Evolutionary conservation across 495 filamentous ascomycete genomes (phyloP), one percentile per base, ranked within the genome.

Genomic region (Neurospora pannonica): DNA sequence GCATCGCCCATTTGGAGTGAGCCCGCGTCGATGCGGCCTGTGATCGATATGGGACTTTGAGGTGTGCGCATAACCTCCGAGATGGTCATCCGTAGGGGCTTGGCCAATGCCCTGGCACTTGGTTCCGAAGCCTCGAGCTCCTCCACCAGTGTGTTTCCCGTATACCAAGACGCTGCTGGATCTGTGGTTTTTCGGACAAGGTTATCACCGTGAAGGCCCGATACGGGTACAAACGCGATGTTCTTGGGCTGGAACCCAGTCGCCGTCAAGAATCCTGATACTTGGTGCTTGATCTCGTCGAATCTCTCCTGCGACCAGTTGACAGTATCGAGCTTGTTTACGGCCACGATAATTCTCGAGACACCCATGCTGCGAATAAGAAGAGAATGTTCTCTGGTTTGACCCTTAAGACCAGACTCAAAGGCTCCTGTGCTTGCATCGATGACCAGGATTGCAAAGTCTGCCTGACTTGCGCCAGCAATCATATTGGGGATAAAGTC

Each of bases 401-500:
- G 96, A 2, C 96, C 96, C 77, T 91, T 95, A 43, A 99, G 86
- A 0, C 96, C 96, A 1, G 94, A 92, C 80, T 99, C 96, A 75
- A 98, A 98, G 34, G 93, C 94, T 31, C 95, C 94, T 0, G 88
- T 91, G 71, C 90, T 89, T 31, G 96, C 91, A 81, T 99, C 96
- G 71, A 99, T 92, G 40, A 99, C 96, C 6, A 99, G 86, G 10
- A 99, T 92, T 0, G 95, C 97, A 80, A 98, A 97, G 81, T 99
- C 97, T 3, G 96, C 96, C 82, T 98, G 95, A 48, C 92, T 94
- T 34, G 95, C 94, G 0, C 96, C 96, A 4, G 95, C 97, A 79
- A 99, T 98, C 96, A 99, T 99, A 81, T 97, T 98, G 3, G 96
- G 96, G 48, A 98, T 93, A 80, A 98, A 99, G 78, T 99, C 97